phyloP scores from a whole-genome alignment of 1,284 basidiomycete genomes.

The Pterula multifida region DNA sequence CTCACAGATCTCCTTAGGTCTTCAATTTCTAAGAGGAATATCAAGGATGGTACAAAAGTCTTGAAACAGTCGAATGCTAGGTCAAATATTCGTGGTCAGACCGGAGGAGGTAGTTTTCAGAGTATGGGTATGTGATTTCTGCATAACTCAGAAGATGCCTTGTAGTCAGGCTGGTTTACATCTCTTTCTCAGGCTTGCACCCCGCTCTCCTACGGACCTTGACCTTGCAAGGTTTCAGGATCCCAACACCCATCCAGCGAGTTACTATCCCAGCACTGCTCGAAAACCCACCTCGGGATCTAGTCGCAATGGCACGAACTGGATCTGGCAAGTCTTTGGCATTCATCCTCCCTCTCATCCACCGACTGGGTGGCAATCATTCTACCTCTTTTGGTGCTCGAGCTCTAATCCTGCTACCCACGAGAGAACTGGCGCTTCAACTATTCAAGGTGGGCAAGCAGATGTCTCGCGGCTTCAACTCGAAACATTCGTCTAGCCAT shows the following conservation, averaged over 20 bases:
- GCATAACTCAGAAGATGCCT: not conserved
- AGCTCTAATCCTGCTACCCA: constrained; percentile 84
- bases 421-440: constrained; percentile 91
- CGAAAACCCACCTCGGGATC: constrained; percentile 78
- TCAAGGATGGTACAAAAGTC: constrained; percentile 57
- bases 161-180: constrained; percentile 5
- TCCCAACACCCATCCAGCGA: constrained; percentile 95
- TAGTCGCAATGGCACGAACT: constrained; percentile 97
- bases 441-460: constrained; percentile 93
- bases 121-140: constrained; percentile 81
- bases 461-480: constrained; percentile 67
- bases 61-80: constrained; percentile 64
- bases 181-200: constrained; percentile 53
- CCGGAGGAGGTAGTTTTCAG: constrained; percentile 78
- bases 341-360: constrained; percentile 88
- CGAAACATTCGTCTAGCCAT: constrained; percentile 39
- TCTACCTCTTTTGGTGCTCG: constrained; percentile 75
- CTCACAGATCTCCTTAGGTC: constrained; percentile 49
- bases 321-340: constrained; percentile 98
- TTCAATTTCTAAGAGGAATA: constrained; percentile 53
- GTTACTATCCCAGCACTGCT: constrained; percentile 83
- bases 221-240: constrained; percentile 87
- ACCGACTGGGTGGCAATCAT: constrained; percentile 77
- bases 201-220: constrained; percentile 79
- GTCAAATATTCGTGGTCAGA: constrained; percentile 53